Percentiles rank a stretch among this genome's conserved stretches.
Evolutionary conservation across 371 early-diverging fungal species (phyloP).

Genomic region (Syncephalastrum contaminatum): DNA sequence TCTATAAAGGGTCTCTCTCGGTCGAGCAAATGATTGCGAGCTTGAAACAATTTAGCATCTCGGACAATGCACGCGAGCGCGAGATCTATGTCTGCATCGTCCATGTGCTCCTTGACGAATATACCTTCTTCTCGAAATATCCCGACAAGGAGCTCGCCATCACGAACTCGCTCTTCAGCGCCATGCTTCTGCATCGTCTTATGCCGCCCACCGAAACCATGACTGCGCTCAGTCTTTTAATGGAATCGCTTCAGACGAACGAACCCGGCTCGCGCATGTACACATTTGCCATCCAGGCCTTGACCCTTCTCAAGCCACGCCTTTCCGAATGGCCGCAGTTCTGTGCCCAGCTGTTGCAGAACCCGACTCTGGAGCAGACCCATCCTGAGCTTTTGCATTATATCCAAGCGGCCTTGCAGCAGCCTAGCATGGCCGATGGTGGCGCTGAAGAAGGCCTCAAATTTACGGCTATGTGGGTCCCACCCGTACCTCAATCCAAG

Average conservation of each 20-base stretch:
- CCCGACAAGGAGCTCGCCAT: constrained; percentile 91
- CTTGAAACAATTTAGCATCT: constrained; percentile 69
- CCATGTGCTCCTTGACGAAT: constrained; percentile 91
- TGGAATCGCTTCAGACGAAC: constrained; percentile 78
- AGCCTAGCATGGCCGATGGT: constrained; percentile 5
- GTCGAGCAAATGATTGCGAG: constrained; percentile 75
- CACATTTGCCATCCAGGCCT: constrained; percentile 86
- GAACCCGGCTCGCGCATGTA: constrained; percentile 82
- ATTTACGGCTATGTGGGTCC: constrained; percentile 60
- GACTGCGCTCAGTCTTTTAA: constrained; percentile 78
- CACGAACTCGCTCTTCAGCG: constrained; percentile 88
- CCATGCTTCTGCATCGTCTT: constrained; percentile 82
- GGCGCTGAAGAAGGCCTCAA: constrained; percentile 14
- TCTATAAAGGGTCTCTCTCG: constrained; percentile 75
- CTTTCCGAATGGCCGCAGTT: constrained; percentile 91
- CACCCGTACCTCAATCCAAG: constrained; percentile 17
- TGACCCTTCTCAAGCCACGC: constrained; percentile 79
- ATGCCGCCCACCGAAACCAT: constrained; percentile 74
- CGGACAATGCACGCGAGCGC: constrained; percentile 66
- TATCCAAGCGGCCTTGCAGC: constrained; percentile 43
- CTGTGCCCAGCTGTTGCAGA: constrained; percentile 78
- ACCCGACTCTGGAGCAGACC: constrained; percentile 72
- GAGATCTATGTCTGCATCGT: constrained; percentile 83
- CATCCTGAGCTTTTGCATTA: constrained; percentile 74
- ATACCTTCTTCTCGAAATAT: constrained; percentile 89